Percentiles rank a stretch among this genome's conserved stretches.
Conservation (phyloP, 345 rosid species). For the Hypericum androsaemum region DNA sequence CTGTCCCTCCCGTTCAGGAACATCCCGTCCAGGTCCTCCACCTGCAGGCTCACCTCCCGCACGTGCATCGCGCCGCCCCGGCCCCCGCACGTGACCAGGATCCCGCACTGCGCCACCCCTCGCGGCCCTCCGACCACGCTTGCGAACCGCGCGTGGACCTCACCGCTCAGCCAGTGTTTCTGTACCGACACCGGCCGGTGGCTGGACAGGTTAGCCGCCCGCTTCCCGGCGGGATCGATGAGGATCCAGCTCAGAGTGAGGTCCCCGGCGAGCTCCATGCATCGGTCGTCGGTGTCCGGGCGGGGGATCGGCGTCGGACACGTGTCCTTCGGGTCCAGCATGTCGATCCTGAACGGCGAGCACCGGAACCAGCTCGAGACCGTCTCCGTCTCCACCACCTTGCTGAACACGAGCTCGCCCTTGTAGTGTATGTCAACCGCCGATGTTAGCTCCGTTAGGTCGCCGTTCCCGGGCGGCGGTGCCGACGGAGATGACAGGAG, state of each 20-base stretch:
- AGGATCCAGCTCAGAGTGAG: conserved; percentile 66
- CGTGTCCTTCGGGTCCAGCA: conserved; percentile 51
- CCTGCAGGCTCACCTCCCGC: conserved; percentile 56
- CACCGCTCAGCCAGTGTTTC: conserved; percentile 70
- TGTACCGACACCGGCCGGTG: conserved; percentile 51
- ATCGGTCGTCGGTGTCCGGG: conserved; percentile 28
- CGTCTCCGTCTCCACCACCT: conserved; percentile 48
- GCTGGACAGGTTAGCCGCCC: conserved; percentile 61
- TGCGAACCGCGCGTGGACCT: conserved; percentile 45
- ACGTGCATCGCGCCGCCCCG: conserved; percentile 38
- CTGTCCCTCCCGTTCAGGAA: conserved; percentile 51
- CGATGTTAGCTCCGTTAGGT: conserved; percentile 36
- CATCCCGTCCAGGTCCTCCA: conserved; percentile 68
- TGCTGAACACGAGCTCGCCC: conserved; percentile 33
- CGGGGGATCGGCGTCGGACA: conserved; percentile 37
- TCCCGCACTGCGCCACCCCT: conserved; percentile 33
- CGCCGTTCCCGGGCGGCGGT: not conserved
- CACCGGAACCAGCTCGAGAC: conserved; percentile 50
- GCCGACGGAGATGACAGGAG: conserved; percentile 1
- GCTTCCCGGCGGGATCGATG: conserved; percentile 41
- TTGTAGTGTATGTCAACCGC: conserved; percentile 54
- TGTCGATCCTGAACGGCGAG: conserved; percentile 66
- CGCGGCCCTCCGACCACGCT: not conserved
- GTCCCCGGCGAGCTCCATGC: conserved; percentile 28
- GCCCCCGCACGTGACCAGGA: conserved; percentile 46